Percentiles rank a stretch among this genome's conserved stretches.
These are phyloP conservation scores for Globisporangium splendens DNA, from an alignment of 352 stramenopile genomes.

Conservation along the genomic window DNA sequence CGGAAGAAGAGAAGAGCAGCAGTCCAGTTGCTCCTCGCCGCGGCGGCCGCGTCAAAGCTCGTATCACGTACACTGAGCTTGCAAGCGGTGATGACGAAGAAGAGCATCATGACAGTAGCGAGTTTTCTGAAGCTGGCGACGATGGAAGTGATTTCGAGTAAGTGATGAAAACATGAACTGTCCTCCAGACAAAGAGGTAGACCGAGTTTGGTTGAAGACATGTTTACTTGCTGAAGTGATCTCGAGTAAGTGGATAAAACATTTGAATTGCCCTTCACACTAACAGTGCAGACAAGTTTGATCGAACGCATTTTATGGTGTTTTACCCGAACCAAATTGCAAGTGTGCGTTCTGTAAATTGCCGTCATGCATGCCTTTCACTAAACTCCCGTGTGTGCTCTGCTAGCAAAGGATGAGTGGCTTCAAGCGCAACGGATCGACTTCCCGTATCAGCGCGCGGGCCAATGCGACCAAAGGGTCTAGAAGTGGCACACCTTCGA, in stretches of 20 bases:
- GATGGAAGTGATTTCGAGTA: slow-evolving; percentile 63
- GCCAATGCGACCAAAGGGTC: slow-evolving; percentile 46
- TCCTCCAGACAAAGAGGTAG: too few species aligned
- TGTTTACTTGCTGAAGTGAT: too few species aligned
- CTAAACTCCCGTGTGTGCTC: background rate
- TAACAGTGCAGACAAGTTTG: too few species aligned
- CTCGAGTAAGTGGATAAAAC: too few species aligned
- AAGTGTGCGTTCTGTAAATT: too few species aligned
- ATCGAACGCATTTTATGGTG: too few species aligned
- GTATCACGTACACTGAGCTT: slow-evolving; percentile 49
- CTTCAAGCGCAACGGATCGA: slow-evolving; percentile 34
- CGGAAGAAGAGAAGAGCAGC: slow-evolving; percentile 1
- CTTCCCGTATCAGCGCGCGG: slow-evolving; percentile 46
- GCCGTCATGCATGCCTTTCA: too few species aligned
- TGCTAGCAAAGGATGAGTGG: slow-evolving; percentile 13
- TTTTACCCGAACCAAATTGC: too few species aligned
- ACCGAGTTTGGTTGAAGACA: too few species aligned
- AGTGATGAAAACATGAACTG: background rate
- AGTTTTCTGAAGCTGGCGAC: slow-evolving; percentile 41
- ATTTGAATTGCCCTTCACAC: too few species aligned
- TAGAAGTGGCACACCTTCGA: slow-evolving; percentile 37
- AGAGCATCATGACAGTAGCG: slow-evolving; percentile 38
- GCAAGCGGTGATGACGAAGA: slow-evolving; percentile 45
- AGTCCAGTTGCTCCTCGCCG: slow-evolving; percentile 25
- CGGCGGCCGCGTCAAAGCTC: slow-evolving; percentile 30